Evolutionary conservation across 169 alveolate species (phyloP).

Genomic region (Plasmodium reichenowi): DNA sequence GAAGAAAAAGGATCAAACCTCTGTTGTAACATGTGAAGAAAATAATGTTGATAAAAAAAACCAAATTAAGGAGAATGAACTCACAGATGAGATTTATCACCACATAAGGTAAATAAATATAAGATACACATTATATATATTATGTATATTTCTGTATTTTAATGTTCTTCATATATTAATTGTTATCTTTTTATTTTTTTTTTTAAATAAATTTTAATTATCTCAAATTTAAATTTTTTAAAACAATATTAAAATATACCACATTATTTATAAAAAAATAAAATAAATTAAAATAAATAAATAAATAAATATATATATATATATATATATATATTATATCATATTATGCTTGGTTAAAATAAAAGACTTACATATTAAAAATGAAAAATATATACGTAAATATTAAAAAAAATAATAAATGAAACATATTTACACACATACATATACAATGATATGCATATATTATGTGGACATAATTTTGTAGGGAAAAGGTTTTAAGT

Average conservation of each 20-base stretch:
- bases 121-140: too few species aligned
- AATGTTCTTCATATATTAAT: too few species aligned
- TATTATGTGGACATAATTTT: slow-evolving; percentile 14
- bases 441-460: slow-evolving; percentile 5
- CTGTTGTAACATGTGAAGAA: slow-evolving; percentile 17
- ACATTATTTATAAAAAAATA: too few species aligned
- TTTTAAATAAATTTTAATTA: too few species aligned
- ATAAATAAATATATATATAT: not conserved
- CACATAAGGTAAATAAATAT: slow-evolving; percentile 45
- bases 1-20: slow-evolving; percentile 10
- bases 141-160: too few species aligned
- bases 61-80: slow-evolving; percentile 17
- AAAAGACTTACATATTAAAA: slow-evolving; percentile 1
- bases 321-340: not conserved
- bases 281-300: too few species aligned
- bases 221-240: too few species aligned
- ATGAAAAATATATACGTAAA: not conserved
- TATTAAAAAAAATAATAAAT: not conserved
- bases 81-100: slow-evolving; percentile 33
- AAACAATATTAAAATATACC: too few species aligned
- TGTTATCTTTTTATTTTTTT: too few species aligned
- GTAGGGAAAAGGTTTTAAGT: slow-evolving; percentile 54
- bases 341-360: not conserved
- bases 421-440: not conserved
- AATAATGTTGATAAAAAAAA: not conserved